These are phyloP conservation scores for Trichoderma sp. DNA, from an alignment of 2,329 filamentous ascomycete species.

Conservation along the genomic window DNA sequence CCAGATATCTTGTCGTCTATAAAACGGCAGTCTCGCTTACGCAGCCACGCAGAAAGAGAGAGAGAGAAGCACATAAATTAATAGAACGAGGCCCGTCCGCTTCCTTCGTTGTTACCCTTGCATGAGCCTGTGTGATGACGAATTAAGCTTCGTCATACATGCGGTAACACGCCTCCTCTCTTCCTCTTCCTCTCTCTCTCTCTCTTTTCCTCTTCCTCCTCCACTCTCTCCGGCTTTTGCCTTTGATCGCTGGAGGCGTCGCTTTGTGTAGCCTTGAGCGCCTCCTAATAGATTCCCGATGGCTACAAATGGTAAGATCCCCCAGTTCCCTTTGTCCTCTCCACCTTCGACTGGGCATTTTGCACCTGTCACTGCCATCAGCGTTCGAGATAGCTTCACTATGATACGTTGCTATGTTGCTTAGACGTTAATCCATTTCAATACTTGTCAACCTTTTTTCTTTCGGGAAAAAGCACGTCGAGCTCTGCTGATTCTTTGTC, in stretches of 20 bases:
- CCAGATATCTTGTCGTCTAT: not conserved
- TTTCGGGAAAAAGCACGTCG: not conserved
- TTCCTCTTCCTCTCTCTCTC: not conserved
- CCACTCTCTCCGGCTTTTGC: not conserved
- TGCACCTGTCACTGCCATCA: conserved; percentile 6
- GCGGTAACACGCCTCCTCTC: conserved; percentile 12
- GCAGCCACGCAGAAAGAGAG: not conserved
- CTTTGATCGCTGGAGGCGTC: conserved; percentile 1
- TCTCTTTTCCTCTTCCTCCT: not conserved
- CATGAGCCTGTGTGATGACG: conserved; percentile 13
- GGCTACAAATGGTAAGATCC: conserved; percentile 32
- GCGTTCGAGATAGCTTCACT: not conserved
- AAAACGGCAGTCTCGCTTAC: not conserved
- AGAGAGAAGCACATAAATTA: not conserved
- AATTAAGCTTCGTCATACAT: conserved; percentile 1
- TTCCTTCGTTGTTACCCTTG: not conserved
- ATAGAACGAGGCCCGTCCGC: not conserved
- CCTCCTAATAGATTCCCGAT: conserved; percentile 25
- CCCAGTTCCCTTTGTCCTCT: not conserved
- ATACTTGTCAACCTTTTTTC: not conserved
- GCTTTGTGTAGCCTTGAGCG: conserved; percentile 6
- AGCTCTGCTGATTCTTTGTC: not conserved
- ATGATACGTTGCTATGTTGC: not conserved
- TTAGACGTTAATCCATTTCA: not conserved
- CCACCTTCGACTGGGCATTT: not conserved